Conservation (phyloP, 805 yeast genomes). For the Sungouiozyma intestinalis region DNA sequence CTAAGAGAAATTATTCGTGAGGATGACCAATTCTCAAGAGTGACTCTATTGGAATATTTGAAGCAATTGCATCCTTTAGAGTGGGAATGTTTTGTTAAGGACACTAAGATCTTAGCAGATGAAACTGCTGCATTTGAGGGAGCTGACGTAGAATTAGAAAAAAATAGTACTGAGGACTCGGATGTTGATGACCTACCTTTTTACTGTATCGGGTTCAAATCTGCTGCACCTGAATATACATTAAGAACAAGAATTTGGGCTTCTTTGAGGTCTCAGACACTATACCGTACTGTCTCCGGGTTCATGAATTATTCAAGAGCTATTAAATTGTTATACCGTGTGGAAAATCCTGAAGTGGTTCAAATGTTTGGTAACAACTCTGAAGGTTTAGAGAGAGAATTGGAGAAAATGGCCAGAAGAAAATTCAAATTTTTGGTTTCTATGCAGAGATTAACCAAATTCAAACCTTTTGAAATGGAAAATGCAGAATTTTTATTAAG, state of each 20-base stretch:
- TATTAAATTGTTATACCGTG: slow-evolving; percentile 82
- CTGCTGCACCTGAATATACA: slow-evolving; percentile 94
- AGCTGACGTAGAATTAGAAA: slow-evolving; percentile 35
- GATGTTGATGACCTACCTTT: slow-evolving; percentile 87
- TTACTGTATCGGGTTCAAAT: slow-evolving; percentile 92
- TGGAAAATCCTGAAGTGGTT: slow-evolving; percentile 88
- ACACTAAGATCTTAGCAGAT: slow-evolving; percentile 88
- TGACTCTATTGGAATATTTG: slow-evolving; percentile 84
- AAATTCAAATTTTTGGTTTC: slow-evolving; percentile 74
- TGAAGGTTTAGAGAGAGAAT: slow-evolving; percentile 87
- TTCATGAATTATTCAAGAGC: slow-evolving; percentile 98
- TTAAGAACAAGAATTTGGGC: slow-evolving; percentile 98
- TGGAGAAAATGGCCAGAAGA: slow-evolving; percentile 79
- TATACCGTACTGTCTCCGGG: slow-evolving; percentile 94
- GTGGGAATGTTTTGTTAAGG: slow-evolving; percentile 96
- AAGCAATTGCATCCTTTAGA: slow-evolving; percentile 93
- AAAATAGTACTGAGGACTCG: slow-evolving; percentile 58
- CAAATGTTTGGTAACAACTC: slow-evolving; percentile 98
- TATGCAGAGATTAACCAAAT: slow-evolving; percentile 71
- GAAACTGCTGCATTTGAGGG: slow-evolving; percentile 71
- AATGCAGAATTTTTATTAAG: slow-evolving; percentile 71
- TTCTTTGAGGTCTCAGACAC: slow-evolving; percentile 89
- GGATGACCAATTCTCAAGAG: slow-evolving; percentile 92
- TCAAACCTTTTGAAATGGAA: slow-evolving; percentile 64
- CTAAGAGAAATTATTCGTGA: slow-evolving; percentile 92